phyloP scores from a whole-genome alignment of 192 early-diverging fungal species.

The Coemansia sp. region DNA sequence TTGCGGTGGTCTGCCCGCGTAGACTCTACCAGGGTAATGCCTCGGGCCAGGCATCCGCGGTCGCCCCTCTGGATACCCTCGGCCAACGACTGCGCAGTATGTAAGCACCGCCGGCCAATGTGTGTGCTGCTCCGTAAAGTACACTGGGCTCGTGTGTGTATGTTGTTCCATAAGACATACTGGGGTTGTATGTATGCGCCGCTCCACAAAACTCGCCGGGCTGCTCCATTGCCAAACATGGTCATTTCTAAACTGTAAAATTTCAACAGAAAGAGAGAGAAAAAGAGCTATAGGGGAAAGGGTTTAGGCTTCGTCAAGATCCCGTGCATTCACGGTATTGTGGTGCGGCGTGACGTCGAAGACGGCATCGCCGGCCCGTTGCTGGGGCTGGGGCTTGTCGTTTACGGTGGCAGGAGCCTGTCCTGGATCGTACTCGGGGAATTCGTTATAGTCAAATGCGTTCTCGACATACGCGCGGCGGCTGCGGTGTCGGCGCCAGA shows the following conservation, averaged over 20 bases:
- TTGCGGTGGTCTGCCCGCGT: slow-evolving; percentile 60
- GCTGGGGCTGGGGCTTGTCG: slow-evolving; percentile 3
- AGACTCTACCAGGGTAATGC: slow-evolving; percentile 63
- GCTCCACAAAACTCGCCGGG: too few species aligned
- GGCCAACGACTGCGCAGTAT: slow-evolving; percentile 3
- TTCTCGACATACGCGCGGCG: slow-evolving; percentile 25
- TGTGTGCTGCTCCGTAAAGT: too few species aligned
- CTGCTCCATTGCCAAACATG: too few species aligned
- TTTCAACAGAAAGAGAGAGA: too few species aligned
- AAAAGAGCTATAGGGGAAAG: too few species aligned
- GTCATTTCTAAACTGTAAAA: too few species aligned
- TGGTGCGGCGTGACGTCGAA: slow-evolving; percentile 41
- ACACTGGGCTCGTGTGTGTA: too few species aligned
- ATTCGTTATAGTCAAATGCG: slow-evolving; percentile 46
- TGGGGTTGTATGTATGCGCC: too few species aligned
- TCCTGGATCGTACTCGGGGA: slow-evolving; percentile 46
- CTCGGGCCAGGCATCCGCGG: slow-evolving; percentile 30
- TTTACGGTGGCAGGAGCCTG: background rate
- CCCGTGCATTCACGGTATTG: slow-evolving; percentile 33
- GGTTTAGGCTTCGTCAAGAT: slow-evolving; percentile 39
- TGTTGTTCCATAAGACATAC: too few species aligned
- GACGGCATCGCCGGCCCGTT: slow-evolving; percentile 12
- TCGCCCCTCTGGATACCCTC: slow-evolving; percentile 33
- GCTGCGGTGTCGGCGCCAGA: slow-evolving; percentile 39
- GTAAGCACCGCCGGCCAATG: too few species aligned